These are phyloP conservation scores for Decorospora gaudefroyi DNA, from an alignment of 2,329 filamentous ascomycete genomes.

Conservation along the genomic window DNA sequence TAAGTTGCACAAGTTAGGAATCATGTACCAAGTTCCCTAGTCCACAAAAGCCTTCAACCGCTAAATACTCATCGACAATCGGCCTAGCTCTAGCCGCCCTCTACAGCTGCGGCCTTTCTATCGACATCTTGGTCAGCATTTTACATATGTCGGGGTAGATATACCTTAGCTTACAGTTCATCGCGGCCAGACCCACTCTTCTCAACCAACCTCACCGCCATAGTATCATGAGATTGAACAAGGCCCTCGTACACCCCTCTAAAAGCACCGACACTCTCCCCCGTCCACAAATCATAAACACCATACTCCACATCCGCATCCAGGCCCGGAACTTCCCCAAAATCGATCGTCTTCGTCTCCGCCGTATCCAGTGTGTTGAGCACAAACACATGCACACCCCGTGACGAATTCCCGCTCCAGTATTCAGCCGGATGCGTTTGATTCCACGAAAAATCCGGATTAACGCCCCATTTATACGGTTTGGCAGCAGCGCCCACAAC, in stretches of 20 bases:
- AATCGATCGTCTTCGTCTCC: conserved; percentile 20
- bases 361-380: conserved; percentile 30
- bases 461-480: conserved; percentile 55
- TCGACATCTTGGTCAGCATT: too few relatives aligned
- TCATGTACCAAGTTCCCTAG: too few relatives aligned
- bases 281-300: conserved; percentile 30
- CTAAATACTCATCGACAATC: too few relatives aligned
- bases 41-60: too few relatives aligned
- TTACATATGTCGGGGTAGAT: too few relatives aligned
- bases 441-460: conserved; percentile 58
- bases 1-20: too few relatives aligned
- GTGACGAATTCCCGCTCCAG: conserved; percentile 31
- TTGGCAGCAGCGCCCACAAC: conserved; percentile 48
- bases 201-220: too few relatives aligned
- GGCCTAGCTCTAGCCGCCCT: too few relatives aligned
- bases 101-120: too few relatives aligned
- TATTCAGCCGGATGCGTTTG: conserved; percentile 35
- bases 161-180: too few relatives aligned
- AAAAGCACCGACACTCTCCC: conserved; percentile 17
- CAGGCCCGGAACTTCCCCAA: conserved; percentile 30
- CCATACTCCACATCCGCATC: conserved; percentile 16
- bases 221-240: conserved; percentile 28
- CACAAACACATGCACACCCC: conserved; percentile 33
- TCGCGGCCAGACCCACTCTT: too few relatives aligned
- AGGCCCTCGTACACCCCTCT: conserved; percentile 9